Percentiles rank a stretch among this genome's conserved stretches.
phyloP scores from a whole-genome alignment of 2,329 filamentous ascomycete genomes.

The Phymatotrichopsis omnivora region DNA sequence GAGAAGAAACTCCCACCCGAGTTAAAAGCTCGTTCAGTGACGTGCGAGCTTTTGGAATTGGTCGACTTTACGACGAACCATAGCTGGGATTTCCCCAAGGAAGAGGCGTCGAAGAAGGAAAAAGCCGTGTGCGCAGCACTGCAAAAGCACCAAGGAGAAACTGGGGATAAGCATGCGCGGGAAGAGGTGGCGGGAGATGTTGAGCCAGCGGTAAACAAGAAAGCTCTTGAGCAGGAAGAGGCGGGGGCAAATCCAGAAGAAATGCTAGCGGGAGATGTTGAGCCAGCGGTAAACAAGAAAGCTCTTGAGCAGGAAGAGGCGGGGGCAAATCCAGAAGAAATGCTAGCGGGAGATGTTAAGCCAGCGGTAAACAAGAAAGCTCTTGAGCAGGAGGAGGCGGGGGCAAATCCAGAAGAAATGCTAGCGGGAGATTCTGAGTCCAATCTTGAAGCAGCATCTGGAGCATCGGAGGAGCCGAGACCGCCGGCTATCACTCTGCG shows the following conservation, averaged over 20 bases:
- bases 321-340: not conserved
- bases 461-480: slow-evolving; percentile 39
- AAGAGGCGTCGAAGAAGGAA: slow-evolving; percentile 65
- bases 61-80: slow-evolving; percentile 73
- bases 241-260: too few relatives aligned
- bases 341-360: too few relatives aligned
- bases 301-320: slow-evolving; percentile 34
- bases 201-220: too few relatives aligned
- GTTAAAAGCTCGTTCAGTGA: slow-evolving; percentile 69
- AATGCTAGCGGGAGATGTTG: not conserved
- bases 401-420: too few relatives aligned
- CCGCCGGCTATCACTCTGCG: slow-evolving; percentile 71
- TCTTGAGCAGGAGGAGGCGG: too few relatives aligned
- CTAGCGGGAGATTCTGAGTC: too few relatives aligned
- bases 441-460: not conserved
- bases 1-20: slow-evolving; percentile 77
- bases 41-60: slow-evolving; percentile 66
- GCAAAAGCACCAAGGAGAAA: slow-evolving; percentile 3
- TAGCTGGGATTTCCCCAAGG: slow-evolving; percentile 55
- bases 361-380: too few relatives aligned
- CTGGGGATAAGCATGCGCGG: too few relatives aligned
- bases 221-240: too few relatives aligned
- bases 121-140: slow-evolving; percentile 33
- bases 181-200: too few relatives aligned
- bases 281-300: slow-evolving; percentile 44